A percentile compares a stretch with the other conserved stretches of the same genome.
phyloP scores from a whole-genome alignment of 495 filamentous ascomycete genomes.

The Xylaria longipes region DNA sequence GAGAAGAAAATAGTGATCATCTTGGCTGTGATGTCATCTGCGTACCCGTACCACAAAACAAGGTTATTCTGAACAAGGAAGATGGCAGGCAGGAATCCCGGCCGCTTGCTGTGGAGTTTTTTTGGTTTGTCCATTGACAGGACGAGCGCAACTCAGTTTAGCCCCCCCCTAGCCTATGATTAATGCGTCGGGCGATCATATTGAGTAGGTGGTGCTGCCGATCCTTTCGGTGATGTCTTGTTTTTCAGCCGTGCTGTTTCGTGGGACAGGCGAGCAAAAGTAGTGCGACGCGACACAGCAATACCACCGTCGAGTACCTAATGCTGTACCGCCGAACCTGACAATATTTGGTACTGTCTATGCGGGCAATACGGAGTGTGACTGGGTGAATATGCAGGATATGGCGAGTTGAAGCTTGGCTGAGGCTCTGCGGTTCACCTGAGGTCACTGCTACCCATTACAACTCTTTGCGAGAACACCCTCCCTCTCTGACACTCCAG shows the following conservation, averaged over 20 bases:
- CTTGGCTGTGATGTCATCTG: conserved; percentile 20
- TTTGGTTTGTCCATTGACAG: conserved; percentile 1
- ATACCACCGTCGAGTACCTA: not conserved
- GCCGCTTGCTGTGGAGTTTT: conserved; percentile 12
- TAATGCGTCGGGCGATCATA: conserved; percentile 2
- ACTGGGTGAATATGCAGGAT: not conserved
- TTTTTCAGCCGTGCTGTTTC: conserved; percentile 14
- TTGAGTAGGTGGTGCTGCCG: conserved; percentile 22
- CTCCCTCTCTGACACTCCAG: not conserved
- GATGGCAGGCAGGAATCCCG: conserved; percentile 7
- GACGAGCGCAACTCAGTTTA: not conserved
- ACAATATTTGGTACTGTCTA: not conserved
- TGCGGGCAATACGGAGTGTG: not conserved
- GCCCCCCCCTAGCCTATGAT: not conserved
- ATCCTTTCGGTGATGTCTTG: conserved; percentile 14
- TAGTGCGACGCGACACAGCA: conserved; percentile 1
- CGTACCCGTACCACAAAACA: conserved; percentile 5
- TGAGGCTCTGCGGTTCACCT: conserved; percentile 1
- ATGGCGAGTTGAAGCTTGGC: not conserved
- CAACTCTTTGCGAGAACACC: not conserved
- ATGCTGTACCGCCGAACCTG: not conserved
- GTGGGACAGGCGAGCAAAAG: not conserved
- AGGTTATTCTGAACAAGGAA: conserved; percentile 12
- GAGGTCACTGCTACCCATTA: not conserved
- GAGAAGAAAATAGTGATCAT: not conserved